Base-by-base conservation (phyloP, 2,329 filamentous ascomycete genomes). In the Calonectria pseudoreteaudii region DNA sequence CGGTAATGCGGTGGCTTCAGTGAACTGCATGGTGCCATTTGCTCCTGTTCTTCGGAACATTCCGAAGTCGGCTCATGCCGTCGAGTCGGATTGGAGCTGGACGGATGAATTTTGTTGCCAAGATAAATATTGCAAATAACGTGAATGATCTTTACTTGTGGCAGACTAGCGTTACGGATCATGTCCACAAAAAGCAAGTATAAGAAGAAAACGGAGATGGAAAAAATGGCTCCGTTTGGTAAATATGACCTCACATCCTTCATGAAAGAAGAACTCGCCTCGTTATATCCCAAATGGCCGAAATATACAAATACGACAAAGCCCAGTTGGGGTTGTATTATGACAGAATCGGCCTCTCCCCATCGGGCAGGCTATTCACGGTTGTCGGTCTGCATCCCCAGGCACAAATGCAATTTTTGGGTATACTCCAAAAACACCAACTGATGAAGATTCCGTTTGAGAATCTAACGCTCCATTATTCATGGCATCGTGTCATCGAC, bases 381-480 rank as follows among this genome's bases (percentile, higher is more conserved):
- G 53, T 60, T 7, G 20, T 30, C 7, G 53, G 31, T 23, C 31
- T 64, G 4, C 58, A 64, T 47, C 58, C 58, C 11, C 36, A 64
- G 10, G 36, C 10, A 23, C 58, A 64, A 18, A 26, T 64, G 18
- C 36, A 64, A 6, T 64, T 41, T 20, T n/a, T 64, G 26, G 34
- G 64, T 2, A 65, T 71, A 34, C 50, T 75, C 31, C 73, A 74
- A 49, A 66, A 68, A 23, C 28, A 68, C 7, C 73, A 75, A 9
- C 16, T 74, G 4, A 72, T 71, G n/a, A 65, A 23, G 47, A 66
- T 75, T 14, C 68, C 73, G 6, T 75, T 75, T 20, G 73, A 74
- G 26, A 75, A 74, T 41, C 44, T 74, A 9, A 68, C 71, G 2
- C 36, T 75, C 0, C 73, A 74, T n/a, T 75, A 75, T 31, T 75